Evolutionary conservation across 306 rosid species (phyloP).

Genomic region (Acacia confusa): DNA sequence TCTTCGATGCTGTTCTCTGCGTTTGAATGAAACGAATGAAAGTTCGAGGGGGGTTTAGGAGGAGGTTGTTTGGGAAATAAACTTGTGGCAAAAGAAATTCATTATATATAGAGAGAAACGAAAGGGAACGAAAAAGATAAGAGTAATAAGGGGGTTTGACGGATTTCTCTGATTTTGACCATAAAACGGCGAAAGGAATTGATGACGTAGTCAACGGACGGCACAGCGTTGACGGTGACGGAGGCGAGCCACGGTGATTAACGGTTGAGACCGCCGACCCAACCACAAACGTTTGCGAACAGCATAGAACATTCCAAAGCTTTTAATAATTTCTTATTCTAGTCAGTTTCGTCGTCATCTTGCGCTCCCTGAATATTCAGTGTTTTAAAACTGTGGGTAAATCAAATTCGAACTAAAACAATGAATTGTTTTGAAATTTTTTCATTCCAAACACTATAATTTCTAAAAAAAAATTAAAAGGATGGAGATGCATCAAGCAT

Average conservation of each 20-base stretch:
- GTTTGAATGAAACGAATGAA: not conserved
- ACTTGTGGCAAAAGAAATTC: not conserved
- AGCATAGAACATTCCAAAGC: constrained; percentile 35
- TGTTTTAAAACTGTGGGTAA: not conserved
- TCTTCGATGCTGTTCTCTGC: not conserved
- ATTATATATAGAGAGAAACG: constrained; percentile 31
- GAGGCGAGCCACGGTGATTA: not conserved
- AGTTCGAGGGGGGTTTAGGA: not conserved
- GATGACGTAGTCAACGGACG: not conserved
- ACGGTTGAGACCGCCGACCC: constrained; percentile 37
- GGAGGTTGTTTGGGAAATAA: not conserved
- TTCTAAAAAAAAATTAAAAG: not conserved
- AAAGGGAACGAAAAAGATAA: no score
- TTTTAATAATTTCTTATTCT: not conserved
- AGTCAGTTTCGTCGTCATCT: not conserved
- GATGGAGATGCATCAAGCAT: no score
- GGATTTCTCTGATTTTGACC: not conserved
- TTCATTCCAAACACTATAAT: not conserved
- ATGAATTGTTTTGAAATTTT: not conserved
- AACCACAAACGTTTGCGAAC: constrained; percentile 10
- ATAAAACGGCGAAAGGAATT: not conserved
- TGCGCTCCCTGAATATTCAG: not conserved
- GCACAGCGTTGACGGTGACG: not conserved
- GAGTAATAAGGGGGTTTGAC: not conserved
- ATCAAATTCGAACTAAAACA: not conserved